Percentiles rank a stretch among this genome's conserved stretches.
phyloP scores from a whole-genome alignment of 805 yeast genomes.

The Zygoascus tannicola region DNA sequence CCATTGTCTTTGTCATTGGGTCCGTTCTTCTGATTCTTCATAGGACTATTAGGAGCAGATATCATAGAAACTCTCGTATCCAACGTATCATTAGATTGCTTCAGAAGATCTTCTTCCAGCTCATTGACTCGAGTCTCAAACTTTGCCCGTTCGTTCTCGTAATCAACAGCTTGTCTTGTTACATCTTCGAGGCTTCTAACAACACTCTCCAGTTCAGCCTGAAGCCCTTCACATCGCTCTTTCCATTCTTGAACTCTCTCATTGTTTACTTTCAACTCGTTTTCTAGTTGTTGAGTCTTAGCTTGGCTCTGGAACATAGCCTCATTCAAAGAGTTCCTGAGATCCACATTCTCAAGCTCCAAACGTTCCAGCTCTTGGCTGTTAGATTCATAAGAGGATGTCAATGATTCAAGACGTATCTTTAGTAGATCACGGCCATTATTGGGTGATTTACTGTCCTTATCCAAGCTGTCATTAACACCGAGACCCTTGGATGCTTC shows the following conservation, averaged over 20 bases:
- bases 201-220: constrained; percentile 25
- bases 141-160: constrained; percentile 25
- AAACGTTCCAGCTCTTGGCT: constrained; percentile 17
- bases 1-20: neutral
- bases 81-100: constrained; percentile 10
- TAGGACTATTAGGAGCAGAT: constrained; percentile 6
- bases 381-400: constrained; percentile 16
- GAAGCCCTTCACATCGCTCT: constrained; percentile 23
- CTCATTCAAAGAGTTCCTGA: constrained; percentile 17
- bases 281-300: constrained; percentile 17
- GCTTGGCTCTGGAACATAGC: constrained; percentile 18
- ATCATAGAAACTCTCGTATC: constrained; percentile 18
- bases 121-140: constrained; percentile 22
- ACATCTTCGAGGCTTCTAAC: constrained; percentile 29
- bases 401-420: constrained; percentile 15
- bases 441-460: neutral
- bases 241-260: constrained; percentile 23
- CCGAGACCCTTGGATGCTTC: neutral
- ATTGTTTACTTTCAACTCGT: constrained; percentile 16
- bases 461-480: neutral
- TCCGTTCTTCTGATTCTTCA: neutral
- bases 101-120: constrained; percentile 17
- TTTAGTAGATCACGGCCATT: constrained; percentile 12
- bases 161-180: constrained; percentile 29
- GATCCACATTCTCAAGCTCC: constrained; percentile 21